phyloP scores from a whole-genome alignment of 495 filamentous ascomycete genomes.

The Coniosporium apollinis region DNA sequence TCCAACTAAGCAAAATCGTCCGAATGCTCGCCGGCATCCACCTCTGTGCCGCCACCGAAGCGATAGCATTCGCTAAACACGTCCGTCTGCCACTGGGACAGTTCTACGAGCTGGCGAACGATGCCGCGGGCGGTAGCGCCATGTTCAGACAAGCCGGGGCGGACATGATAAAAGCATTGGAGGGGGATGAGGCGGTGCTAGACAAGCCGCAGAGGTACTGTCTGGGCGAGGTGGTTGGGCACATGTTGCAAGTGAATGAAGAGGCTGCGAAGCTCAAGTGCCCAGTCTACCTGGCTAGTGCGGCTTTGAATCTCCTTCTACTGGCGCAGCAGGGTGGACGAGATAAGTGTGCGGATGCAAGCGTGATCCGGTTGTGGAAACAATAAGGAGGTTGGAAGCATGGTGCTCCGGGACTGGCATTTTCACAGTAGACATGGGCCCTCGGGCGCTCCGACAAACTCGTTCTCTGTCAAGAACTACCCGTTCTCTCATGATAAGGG shows the following conservation, averaged over 20 bases:
- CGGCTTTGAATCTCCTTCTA: constrained; percentile 1
- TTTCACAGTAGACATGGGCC: no score
- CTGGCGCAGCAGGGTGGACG: neutral
- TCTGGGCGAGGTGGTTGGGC: constrained; percentile 1
- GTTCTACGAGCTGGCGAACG: constrained; percentile 48
- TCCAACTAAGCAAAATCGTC: constrained; percentile 34
- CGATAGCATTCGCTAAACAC: constrained; percentile 44
- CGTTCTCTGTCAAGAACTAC: no score
- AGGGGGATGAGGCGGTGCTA: constrained; percentile 1
- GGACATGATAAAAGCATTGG: constrained; percentile 29
- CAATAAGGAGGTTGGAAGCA: no score
- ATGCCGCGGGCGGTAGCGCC: constrained; percentile 51
- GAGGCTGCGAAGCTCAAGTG: constrained; percentile 2
- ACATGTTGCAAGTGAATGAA: neutral
- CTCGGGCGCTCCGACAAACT: no score
- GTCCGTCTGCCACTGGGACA: constrained; percentile 47
- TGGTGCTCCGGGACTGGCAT: no score
- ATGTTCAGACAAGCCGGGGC: constrained; percentile 41
- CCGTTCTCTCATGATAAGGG: no score
- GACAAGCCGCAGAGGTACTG: neutral
- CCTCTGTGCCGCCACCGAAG: constrained; percentile 46
- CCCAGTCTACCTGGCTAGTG: constrained; percentile 1
- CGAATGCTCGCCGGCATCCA: constrained; percentile 47
- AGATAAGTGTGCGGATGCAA: neutral
- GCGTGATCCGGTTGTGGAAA: constrained; percentile 3